phyloP scores from a whole-genome alignment of 2,329 filamentous ascomycete genomes.

The Xylariaceae sp. region DNA sequence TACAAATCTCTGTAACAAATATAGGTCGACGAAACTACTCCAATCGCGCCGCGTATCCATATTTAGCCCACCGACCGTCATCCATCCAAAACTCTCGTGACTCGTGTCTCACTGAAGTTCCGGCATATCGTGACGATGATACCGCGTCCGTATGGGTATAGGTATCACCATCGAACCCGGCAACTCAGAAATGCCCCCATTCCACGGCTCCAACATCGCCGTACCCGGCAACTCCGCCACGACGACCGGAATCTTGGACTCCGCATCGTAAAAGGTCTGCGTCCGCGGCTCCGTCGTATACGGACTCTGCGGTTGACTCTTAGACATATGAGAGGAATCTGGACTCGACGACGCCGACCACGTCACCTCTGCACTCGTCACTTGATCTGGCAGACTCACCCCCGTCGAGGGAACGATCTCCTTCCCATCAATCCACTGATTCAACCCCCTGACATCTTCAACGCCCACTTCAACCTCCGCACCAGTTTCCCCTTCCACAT shows the following conservation, averaged over 20 bases:
- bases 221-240: slow-evolving; percentile 17
- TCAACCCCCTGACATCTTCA: slow-evolving; percentile 13
- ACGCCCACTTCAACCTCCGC: slow-evolving; percentile 3
- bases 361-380: background rate
- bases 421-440: slow-evolving; percentile 15
- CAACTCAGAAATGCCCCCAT: slow-evolving; percentile 16
- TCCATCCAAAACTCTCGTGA: background rate
- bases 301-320: slow-evolving; percentile 7
- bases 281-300: slow-evolving; percentile 11
- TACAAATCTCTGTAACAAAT: no score
- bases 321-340: slow-evolving; percentile 4
- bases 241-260: slow-evolving; percentile 1
- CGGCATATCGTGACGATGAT: slow-evolving; percentile 1
- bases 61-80: background rate
- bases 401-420: slow-evolving; percentile 1
- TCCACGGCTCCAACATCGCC: slow-evolving; percentile 16
- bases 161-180: slow-evolving; percentile 6
- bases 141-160: background rate
- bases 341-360: slow-evolving; percentile 9
- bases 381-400: background rate
- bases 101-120: slow-evolving; percentile 9
- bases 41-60: background rate
- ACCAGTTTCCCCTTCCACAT: slow-evolving; percentile 2
- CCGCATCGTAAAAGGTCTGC: slow-evolving; percentile 9
- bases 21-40: no score